phyloP scores from a whole-genome alignment of 345 rosid genomes.

The Melastoma malabathricum region DNA sequence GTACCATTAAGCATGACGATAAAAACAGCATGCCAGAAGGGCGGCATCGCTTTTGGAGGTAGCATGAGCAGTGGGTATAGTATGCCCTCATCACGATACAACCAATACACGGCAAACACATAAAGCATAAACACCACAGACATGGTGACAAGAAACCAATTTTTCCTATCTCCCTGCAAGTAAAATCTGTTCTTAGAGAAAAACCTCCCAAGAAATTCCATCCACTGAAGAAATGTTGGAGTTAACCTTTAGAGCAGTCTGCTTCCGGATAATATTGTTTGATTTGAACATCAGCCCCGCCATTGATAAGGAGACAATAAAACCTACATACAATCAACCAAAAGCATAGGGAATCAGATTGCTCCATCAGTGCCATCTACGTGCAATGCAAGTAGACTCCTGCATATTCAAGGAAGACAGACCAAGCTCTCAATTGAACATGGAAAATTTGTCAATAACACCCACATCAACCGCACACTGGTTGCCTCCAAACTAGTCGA shows the following conservation, averaged over 20 bases:
- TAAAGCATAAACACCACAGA: slow-evolving; percentile 24
- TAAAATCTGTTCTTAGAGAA: slow-evolving; percentile 2
- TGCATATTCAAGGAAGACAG: too few relatives aligned
- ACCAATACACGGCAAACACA: slow-evolving; percentile 36
- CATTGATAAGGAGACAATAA: slow-evolving; percentile 35
- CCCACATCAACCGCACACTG: too few relatives aligned
- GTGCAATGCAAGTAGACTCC: too few relatives aligned
- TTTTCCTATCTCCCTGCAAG: slow-evolving; percentile 52
- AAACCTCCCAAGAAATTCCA: not conserved
- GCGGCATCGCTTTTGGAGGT: slow-evolving; percentile 41
- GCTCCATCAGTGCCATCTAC: too few relatives aligned
- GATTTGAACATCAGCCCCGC: slow-evolving; percentile 46
- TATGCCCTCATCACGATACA: slow-evolving; percentile 30
- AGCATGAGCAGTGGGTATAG: slow-evolving; percentile 38
- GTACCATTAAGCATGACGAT: slow-evolving; percentile 45
- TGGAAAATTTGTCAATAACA: too few relatives aligned
- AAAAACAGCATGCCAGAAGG: slow-evolving; percentile 53
- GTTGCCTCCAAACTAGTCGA: not conserved
- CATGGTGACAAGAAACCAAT: slow-evolving; percentile 22
- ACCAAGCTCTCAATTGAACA: too few relatives aligned
- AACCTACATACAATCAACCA: slow-evolving; percentile 23
- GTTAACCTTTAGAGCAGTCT: slow-evolving; percentile 47
- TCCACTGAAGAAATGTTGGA: not conserved
- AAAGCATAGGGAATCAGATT: not conserved
- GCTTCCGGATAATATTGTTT: slow-evolving; percentile 40